Evolutionary conservation across 1,284 basidiomycete genomes (phyloP).

Genomic region (Cutaneotrichosporon sp.): DNA sequence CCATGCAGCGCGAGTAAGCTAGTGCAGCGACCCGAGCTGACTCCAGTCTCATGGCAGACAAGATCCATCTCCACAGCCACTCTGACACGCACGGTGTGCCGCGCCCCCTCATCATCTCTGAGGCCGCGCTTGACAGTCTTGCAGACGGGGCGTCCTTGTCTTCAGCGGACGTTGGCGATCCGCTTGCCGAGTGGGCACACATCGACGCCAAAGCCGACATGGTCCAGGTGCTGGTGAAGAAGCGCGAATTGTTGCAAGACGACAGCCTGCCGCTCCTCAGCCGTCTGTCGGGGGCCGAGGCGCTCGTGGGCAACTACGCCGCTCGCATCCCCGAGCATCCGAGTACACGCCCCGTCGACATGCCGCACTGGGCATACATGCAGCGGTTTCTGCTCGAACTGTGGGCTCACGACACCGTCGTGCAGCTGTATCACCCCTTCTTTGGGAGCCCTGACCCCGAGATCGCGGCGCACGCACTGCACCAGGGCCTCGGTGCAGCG

Average conservation of each 20-base stretch:
- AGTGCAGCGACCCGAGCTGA: not conserved
- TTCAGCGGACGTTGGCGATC: not conserved
- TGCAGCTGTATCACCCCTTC: conserved; percentile 5
- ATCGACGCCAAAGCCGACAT: conserved; percentile 7
- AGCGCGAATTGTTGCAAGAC: not conserved
- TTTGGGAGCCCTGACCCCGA: not conserved
- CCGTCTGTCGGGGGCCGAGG: not conserved
- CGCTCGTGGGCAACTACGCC: not conserved
- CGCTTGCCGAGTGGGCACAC: conserved; percentile 6
- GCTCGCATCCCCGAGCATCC: not conserved
- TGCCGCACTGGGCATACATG: conserved; percentile 11
- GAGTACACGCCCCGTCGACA: not conserved
- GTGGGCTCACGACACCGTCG: not conserved
- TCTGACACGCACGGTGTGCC: not conserved
- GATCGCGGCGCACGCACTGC: not conserved
- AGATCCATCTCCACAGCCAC: not conserved
- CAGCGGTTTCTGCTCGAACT: not conserved
- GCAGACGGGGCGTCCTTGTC: not conserved
- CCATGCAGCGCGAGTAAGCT: not conserved
- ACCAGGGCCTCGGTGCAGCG: not conserved
- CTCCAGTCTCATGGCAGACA: conserved; percentile 1
- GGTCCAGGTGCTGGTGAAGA: not conserved
- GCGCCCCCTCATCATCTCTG: not conserved
- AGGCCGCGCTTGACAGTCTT: conserved; percentile 3
- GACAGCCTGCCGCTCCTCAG: not conserved